Evolutionary conservation across 345 rosid genomes (phyloP), one percentile per base, ranked within the genome.

Genomic region (Corchorus capsularis): DNA sequence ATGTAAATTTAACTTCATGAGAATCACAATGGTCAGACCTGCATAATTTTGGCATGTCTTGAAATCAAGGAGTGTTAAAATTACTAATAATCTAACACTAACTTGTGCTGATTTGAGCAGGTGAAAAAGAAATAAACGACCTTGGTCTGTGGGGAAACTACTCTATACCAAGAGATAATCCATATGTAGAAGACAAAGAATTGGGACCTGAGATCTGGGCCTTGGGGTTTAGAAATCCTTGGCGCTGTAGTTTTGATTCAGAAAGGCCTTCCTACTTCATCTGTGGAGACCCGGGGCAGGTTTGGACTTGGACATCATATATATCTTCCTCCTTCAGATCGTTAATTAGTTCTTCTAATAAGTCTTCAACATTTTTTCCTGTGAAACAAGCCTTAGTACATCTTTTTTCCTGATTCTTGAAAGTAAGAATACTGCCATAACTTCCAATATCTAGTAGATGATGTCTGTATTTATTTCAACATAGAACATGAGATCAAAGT

Each of bases 231-330:
- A 76, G 85, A 78, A 85, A 86, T 79, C 89, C 90, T n/a, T 85
- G 92, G 92, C 75, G 88, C 32, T 90, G 90, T 37, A 84, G 89
- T 77, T 88, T 87, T 52, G 89, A 90, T 84, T 66, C 85, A n/a
- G 79, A 84, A 62, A 87, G 88, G 49, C 79, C 89, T 0, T 85
- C 86, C 69, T 84, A 82, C 81, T 86, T 90, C 63, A 20, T 86
- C 1, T 85, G 89, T 5, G 91, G 85, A 41, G 93, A 91, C 71
- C 78, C 79, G 69, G 95, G 95, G 10, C 62, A 89, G 91, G 90
- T 85, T 65, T 67, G 69, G 55, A 72, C 27, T 27, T 27, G 27
- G 27, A 27, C 27, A 27, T 27, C 27, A 27, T 27, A 14, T 27
- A 14, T 54, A 50, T 39, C 54, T 20, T 62, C 27, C 27, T 20